A percentile compares a stretch with the other conserved stretches of the same genome.
Evolutionary conservation across 2,329 filamentous ascomycete genomes (phyloP).

Genomic region (Ceratocystis cacaofunesta): DNA sequence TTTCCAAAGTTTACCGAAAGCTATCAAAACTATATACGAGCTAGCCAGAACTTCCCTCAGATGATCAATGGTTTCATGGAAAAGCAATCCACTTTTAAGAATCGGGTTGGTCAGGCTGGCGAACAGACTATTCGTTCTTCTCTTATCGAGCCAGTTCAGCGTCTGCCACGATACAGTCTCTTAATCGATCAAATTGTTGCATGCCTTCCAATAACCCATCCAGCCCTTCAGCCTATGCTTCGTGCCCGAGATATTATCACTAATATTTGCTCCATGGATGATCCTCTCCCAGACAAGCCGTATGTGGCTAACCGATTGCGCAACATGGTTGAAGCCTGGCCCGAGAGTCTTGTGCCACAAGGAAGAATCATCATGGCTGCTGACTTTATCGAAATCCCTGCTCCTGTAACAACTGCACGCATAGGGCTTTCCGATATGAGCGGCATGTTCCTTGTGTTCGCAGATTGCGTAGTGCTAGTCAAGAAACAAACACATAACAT

Average conservation of each 20-base stretch:
- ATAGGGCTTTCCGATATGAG: slow-evolving; percentile 23
- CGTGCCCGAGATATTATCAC: slow-evolving; percentile 87
- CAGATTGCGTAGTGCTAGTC: slow-evolving; percentile 64
- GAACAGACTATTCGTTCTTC: slow-evolving; percentile 84
- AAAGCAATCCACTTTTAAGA: slow-evolving; percentile 67
- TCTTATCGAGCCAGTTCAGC: slow-evolving; percentile 90
- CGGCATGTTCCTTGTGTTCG: slow-evolving; percentile 70
- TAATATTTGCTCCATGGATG: slow-evolving; percentile 90
- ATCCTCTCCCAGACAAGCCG: slow-evolving; percentile 50
- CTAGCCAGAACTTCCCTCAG: slow-evolving; percentile 74
- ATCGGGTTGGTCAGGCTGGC: slow-evolving; percentile 64
- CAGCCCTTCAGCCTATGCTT: slow-evolving; percentile 66
- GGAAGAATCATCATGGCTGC: slow-evolving; percentile 69
- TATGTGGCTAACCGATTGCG: slow-evolving; percentile 60
- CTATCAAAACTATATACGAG: slow-evolving; percentile 85
- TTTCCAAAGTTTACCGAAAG: slow-evolving; percentile 83
- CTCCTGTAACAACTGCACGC: slow-evolving; percentile 42
- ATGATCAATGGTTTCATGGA: slow-evolving; percentile 67
- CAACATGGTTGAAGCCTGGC: slow-evolving; percentile 66
- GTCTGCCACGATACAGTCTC: slow-evolving; percentile 83
- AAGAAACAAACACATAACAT: slow-evolving; percentile 51
- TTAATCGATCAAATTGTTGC: slow-evolving; percentile 92
- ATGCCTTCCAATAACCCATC: slow-evolving; percentile 71
- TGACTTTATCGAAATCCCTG: slow-evolving; percentile 61
- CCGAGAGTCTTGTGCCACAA: slow-evolving; percentile 50